Percentiles rank a stretch among this genome's conserved stretches.
These are phyloP conservation scores for Nissolia schottii DNA, from an alignment of 306 rosid species.

Conservation along the genomic window DNA sequence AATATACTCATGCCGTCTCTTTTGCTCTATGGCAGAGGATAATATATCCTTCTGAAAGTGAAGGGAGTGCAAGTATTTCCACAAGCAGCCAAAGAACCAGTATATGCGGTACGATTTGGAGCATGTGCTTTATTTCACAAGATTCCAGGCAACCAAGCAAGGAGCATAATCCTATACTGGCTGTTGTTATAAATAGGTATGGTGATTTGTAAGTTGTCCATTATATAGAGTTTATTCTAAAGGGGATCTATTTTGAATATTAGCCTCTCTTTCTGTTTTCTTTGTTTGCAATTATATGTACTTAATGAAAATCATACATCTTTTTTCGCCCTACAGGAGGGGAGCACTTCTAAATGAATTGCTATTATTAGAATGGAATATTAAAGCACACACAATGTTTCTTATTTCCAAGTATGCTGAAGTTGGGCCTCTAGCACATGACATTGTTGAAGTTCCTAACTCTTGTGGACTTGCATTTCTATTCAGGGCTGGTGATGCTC, in stretches of 20 bases:
- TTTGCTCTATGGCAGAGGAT: constrained; percentile 53
- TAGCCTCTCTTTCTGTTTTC: constrained; percentile 20
- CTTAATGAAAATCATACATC: neutral
- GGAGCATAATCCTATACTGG: constrained; percentile 77
- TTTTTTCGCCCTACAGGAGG: constrained; percentile 49
- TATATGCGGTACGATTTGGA: constrained; percentile 80
- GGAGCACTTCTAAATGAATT: constrained; percentile 59
- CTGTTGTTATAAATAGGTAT: constrained; percentile 80
- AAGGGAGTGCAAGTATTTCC: constrained; percentile 41
- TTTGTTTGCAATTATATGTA: constrained; percentile 3
- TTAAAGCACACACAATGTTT: constrained; percentile 46
- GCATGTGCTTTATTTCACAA: constrained; percentile 87
- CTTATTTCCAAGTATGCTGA: constrained; percentile 62
- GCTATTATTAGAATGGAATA: constrained; percentile 72
- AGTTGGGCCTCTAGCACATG: constrained; percentile 68
- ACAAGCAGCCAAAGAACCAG: constrained; percentile 45
- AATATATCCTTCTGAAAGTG: constrained; percentile 65
- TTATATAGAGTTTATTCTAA: constrained; percentile 15
- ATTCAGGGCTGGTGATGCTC: constrained; percentile 85
- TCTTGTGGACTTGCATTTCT: constrained; percentile 71
- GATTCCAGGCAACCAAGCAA: constrained; percentile 45
- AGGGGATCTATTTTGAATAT: constrained; percentile 18
- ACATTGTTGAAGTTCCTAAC: constrained; percentile 83
- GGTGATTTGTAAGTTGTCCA: constrained; percentile 12
- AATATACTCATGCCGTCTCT: constrained; percentile 20